A percentile compares a stretch with the other conserved stretches of the same genome.
phyloP scores from a whole-genome alignment of 1,139 yeast genomes.

The Saccharomyces hybrid region DNA sequence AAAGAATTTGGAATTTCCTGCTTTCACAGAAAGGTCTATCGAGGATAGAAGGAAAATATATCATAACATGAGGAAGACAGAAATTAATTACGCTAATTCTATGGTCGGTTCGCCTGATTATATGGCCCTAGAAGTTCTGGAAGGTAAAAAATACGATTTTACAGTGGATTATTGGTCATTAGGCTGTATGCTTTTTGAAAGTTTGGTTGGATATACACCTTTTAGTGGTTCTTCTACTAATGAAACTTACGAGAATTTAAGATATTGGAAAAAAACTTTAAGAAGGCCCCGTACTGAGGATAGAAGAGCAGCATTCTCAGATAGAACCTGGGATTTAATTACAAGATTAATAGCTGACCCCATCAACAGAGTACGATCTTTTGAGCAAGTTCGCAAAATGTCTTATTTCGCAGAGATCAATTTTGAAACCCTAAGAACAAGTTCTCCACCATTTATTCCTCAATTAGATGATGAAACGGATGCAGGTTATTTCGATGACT shows the following conservation, averaged over 20 bases:
- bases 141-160: slow-evolving; percentile 87
- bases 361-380: slow-evolving; percentile 61
- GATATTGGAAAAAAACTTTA: slow-evolving; percentile 85
- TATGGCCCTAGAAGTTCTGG: slow-evolving; percentile 96
- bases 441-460: slow-evolving; percentile 91
- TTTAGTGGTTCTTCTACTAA: slow-evolving; percentile 90
- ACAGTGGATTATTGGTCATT: slow-evolving; percentile 98
- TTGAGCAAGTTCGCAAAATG: slow-evolving; percentile 73
- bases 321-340: slow-evolving; percentile 92
- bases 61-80: slow-evolving; percentile 59
- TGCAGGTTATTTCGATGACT: slow-evolving; percentile 98
- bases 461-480: slow-evolving; percentile 95
- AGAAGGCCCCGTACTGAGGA: slow-evolving; percentile 88
- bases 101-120: slow-evolving; percentile 98
- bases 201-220: slow-evolving; percentile 93
- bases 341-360: slow-evolving; percentile 76
- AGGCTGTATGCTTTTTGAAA: slow-evolving; percentile 91
- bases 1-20: slow-evolving; percentile 60
- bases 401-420: slow-evolving; percentile 78
- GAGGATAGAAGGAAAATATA: slow-evolving; percentile 82
- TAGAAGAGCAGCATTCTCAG: slow-evolving; percentile 88
- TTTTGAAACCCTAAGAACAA: slow-evolving; percentile 61
- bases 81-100: slow-evolving; percentile 79
- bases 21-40: slow-evolving; percentile 58
- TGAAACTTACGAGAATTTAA: slow-evolving; percentile 89